Conservation (phyloP, 2,329 filamentous ascomycete genomes). For the Botrytis elliptica region DNA sequence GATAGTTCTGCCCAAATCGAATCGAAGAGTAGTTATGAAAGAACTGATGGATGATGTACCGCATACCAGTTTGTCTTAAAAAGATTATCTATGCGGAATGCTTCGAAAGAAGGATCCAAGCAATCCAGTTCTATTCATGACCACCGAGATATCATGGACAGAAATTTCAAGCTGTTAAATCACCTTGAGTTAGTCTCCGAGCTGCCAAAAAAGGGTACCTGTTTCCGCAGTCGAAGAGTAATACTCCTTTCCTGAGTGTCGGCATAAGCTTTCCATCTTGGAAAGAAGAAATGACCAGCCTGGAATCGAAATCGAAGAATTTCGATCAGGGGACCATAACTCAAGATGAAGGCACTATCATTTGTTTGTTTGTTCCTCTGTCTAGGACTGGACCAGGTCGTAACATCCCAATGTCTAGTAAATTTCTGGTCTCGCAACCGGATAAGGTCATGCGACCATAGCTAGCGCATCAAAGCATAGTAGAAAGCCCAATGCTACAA, state of each 20-base stretch:
- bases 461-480: neutral
- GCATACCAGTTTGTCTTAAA: neutral
- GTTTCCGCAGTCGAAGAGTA: neutral
- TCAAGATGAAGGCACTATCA: neutral
- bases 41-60: neutral
- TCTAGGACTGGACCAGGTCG: neutral
- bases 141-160: neutral
- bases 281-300: neutral
- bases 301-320: rapidly evolving
- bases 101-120: neutral
- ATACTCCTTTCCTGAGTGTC: neutral
- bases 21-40: neutral
- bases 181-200: neutral
- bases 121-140: rapidly evolving
- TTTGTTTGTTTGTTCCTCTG: neutral
- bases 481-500: neutral
- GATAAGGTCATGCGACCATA: neutral
- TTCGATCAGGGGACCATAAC: neutral
- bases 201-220: neutral
- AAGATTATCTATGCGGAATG: neutral
- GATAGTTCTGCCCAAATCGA: neutral
- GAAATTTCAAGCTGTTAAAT: too few species aligned
- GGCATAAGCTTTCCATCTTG: neutral
- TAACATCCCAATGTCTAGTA: neutral
- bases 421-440: neutral